phyloP scores from a whole-genome alignment of 2,329 filamentous ascomycete species.

The Teratosphaeriaceae sp. region DNA sequence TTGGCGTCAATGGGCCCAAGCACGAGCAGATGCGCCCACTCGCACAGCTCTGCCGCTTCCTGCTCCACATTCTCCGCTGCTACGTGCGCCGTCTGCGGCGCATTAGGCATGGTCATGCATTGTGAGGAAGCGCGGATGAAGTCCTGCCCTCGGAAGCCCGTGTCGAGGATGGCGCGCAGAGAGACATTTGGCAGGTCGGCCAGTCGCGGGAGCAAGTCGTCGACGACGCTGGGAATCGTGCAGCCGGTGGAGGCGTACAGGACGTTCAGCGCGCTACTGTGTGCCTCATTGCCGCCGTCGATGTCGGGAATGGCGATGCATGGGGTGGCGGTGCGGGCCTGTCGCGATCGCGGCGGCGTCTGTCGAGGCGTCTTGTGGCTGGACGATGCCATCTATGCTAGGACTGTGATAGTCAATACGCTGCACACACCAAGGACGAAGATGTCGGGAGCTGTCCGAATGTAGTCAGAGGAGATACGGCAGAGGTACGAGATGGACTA shows the following conservation, averaged over 20 bases:
- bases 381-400: conserved; percentile 1
- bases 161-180: conserved; percentile 29
- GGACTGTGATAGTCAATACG: too few species aligned
- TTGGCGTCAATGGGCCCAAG: conserved; percentile 81
- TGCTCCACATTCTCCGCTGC: conserved; percentile 27
- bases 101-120: conserved; percentile 27
- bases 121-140: conserved; percentile 26
- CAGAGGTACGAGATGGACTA: too few species aligned
- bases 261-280: conserved; percentile 23
- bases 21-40: conserved; percentile 83
- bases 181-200: conserved; percentile 28
- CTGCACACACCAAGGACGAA: too few species aligned
- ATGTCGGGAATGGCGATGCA: conserved; percentile 8
- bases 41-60: conserved; percentile 60
- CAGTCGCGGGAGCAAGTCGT: conserved; percentile 26
- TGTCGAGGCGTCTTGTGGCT: not conserved
- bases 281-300: not conserved
- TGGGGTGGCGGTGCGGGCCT: not conserved
- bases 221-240: conserved; percentile 25
- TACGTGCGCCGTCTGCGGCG: conserved; percentile 15
- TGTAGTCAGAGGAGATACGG: too few species aligned
- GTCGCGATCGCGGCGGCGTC: not conserved
- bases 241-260: conserved; percentile 31
- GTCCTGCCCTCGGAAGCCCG: conserved; percentile 26
- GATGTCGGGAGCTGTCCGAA: too few species aligned